phyloP scores from a whole-genome alignment of 1,284 basidiomycete species.

The Polyporus tsugae region DNA sequence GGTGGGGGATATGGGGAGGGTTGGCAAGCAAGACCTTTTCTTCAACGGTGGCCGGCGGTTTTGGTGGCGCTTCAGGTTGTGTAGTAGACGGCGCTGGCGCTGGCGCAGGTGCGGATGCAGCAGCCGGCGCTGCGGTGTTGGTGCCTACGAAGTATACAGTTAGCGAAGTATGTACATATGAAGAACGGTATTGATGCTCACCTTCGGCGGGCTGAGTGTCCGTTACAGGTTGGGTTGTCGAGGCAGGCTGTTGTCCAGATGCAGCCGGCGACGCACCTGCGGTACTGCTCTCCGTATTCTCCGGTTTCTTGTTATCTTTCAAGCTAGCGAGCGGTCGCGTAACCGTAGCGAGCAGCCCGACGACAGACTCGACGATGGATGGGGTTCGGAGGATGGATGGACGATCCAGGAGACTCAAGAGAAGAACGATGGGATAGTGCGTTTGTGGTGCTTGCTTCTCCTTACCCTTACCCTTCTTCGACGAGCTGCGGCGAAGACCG shows the following conservation, averaged over 20 bases:
- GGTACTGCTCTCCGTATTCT: slow-evolving; percentile 22
- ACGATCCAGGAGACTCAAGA: slow-evolving; percentile 88
- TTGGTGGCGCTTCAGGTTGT: slow-evolving; percentile 35
- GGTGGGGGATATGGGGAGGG: slow-evolving; percentile 84
- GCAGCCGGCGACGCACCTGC: slow-evolving; percentile 26
- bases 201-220: slow-evolving; percentile 20
- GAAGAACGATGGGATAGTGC: slow-evolving; percentile 89
- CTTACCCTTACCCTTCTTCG: slow-evolving; percentile 93
- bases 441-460: slow-evolving; percentile 84
- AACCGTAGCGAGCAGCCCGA: slow-evolving; percentile 84
- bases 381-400: slow-evolving; percentile 86
- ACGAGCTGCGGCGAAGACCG: slow-evolving; percentile 70
- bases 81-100: slow-evolving; percentile 31
- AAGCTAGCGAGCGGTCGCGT: slow-evolving; percentile 81
- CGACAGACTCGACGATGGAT: slow-evolving; percentile 91
- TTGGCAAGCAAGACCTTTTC: slow-evolving; percentile 73
- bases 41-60: slow-evolving; percentile 52
- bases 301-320: slow-evolving; percentile 56
- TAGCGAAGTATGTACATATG: neutral
- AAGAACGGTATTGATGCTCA: slow-evolving; percentile 2
- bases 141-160: neutral
- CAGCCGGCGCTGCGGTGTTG: slow-evolving; percentile 6
- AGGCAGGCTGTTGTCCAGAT: slow-evolving; percentile 18
- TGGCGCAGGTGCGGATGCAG: slow-evolving; percentile 23
- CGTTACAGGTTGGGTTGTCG: slow-evolving; percentile 15